Percentiles rank a stretch among this genome's conserved stretches.
Conservation (phyloP, 129 eudicot genomes). For the Pittosporum tobira region DNA sequence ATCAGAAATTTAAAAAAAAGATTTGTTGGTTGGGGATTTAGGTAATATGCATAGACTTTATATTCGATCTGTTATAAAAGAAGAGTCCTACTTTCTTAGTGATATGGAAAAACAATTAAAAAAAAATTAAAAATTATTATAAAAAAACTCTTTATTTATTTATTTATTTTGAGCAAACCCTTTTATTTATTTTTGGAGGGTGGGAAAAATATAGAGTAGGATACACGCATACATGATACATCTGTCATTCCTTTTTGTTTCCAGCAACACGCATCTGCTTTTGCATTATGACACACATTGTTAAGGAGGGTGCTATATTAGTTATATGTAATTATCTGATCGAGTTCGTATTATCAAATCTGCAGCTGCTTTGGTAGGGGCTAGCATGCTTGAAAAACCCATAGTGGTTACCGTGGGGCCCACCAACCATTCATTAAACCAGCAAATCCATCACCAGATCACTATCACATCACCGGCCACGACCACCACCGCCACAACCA, state of each 20-base stretch:
- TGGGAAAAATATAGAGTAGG: too few relatives aligned
- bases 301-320: not conserved
- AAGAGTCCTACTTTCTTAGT: not conserved
- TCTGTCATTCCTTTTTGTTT: conserved; percentile 22
- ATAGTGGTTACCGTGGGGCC: conserved; percentile 23
- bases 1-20: too few relatives aligned
- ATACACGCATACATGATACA: not conserved
- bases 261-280: conserved; percentile 20
- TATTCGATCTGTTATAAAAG: not conserved
- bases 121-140: not conserved
- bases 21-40: too few relatives aligned
- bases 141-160: not conserved
- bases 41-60: too few relatives aligned
- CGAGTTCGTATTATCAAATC: not conserved
- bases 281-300: too few relatives aligned
- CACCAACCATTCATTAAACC: conserved; percentile 18
- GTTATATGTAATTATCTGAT: not conserved
- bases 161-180: too few relatives aligned
- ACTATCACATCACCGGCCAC: conserved; percentile 27
- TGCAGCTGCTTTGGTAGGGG: conserved; percentile 20
- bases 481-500: conserved; percentile 8
- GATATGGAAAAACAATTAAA: not conserved
- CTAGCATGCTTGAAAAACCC: conserved; percentile 41
- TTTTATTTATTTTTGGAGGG: too few relatives aligned
- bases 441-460: conserved; percentile 52